Percentiles rank a stretch among this genome's conserved stretches.
Conservation (phyloP, 495 filamentous ascomycete species). For the Lasiosphaeris hirsuta region DNA sequence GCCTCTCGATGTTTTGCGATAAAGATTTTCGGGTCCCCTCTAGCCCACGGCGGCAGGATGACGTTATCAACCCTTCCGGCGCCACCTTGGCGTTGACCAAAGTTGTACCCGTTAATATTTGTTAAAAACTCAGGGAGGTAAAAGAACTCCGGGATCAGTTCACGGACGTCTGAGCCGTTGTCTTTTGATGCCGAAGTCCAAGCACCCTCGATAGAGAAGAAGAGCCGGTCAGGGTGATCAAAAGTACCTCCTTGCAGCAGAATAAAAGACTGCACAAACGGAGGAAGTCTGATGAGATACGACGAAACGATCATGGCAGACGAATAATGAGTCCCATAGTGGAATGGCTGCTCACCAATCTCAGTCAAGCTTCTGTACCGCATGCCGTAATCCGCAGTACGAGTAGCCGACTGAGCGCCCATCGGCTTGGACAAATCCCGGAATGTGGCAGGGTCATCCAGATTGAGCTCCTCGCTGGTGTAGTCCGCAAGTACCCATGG, state of each 20-base stretch:
- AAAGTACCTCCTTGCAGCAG: constrained; percentile 95
- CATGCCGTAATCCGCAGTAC: constrained; percentile 74
- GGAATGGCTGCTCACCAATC: constrained; percentile 88
- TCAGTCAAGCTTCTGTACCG: constrained; percentile 86
- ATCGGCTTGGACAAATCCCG: constrained; percentile 93
- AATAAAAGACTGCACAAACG: constrained; percentile 95
- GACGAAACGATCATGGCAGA: constrained; percentile 98
- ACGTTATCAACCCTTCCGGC: constrained; percentile 80
- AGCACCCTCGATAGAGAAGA: constrained; percentile 87
- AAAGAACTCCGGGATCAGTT: constrained; percentile 95
- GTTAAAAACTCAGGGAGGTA: constrained; percentile 90
- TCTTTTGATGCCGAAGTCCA: constrained; percentile 87
- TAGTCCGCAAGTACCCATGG: constrained; percentile 97
- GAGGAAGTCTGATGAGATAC: constrained; percentile 90
- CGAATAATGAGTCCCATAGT: constrained; percentile 98
- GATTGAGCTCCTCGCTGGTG: constrained; percentile 89
- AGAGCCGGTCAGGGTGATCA: constrained; percentile 91
- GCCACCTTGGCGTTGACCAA: constrained; percentile 77
- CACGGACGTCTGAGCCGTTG: constrained; percentile 90
- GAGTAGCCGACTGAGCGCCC: constrained; percentile 79
- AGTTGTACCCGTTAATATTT: constrained; percentile 91
- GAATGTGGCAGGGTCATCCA: constrained; percentile 78
- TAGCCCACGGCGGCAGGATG: constrained; percentile 88
- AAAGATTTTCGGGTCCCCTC: constrained; percentile 94
- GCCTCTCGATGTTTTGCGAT: constrained; percentile 92